These are phyloP conservation scores for Stephania yunnanensis DNA, from an alignment of 164 flowering plant species.

Conservation along the genomic window DNA sequence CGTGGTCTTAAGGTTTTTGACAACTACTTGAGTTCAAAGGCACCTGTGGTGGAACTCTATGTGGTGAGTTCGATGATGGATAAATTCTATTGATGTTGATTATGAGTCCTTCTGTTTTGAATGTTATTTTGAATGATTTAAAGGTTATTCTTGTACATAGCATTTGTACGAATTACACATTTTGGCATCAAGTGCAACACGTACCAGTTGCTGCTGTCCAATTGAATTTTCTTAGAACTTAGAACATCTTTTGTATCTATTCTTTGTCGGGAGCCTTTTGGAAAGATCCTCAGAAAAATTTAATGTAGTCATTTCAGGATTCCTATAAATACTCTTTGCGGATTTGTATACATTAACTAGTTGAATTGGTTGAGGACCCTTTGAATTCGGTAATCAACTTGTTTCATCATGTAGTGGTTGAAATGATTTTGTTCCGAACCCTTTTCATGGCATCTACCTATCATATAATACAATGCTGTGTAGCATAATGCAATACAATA, in stretches of 20 bases:
- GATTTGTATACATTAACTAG: background rate
- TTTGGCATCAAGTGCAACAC: too few relatives aligned
- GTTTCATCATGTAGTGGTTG: background rate
- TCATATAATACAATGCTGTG: too few relatives aligned
- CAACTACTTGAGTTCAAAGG: slow-evolving; percentile 54
- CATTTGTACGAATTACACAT: too few relatives aligned
- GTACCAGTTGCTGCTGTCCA: background rate
- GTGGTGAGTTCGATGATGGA: slow-evolving; percentile 39
- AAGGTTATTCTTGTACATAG: too few relatives aligned
- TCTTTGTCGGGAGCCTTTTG: background rate
- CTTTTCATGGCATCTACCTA: background rate
- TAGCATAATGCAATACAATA: too few relatives aligned
- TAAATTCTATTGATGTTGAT: background rate
- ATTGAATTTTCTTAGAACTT: background rate
- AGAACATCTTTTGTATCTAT: background rate
- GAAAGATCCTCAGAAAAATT: background rate
- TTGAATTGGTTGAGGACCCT: background rate
- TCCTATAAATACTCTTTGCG: background rate
- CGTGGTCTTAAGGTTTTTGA: slow-evolving; percentile 62
- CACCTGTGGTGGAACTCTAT: slow-evolving; percentile 55
- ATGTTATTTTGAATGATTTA: background rate
- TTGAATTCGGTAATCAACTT: background rate
- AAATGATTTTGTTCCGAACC: background rate
- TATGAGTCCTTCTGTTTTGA: background rate
- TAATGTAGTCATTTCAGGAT: background rate